Evolutionary conservation across 352 stramenopile species (phyloP), one percentile per base, ranked within the genome.

Genomic region (Sclerospora graminicola): DNA sequence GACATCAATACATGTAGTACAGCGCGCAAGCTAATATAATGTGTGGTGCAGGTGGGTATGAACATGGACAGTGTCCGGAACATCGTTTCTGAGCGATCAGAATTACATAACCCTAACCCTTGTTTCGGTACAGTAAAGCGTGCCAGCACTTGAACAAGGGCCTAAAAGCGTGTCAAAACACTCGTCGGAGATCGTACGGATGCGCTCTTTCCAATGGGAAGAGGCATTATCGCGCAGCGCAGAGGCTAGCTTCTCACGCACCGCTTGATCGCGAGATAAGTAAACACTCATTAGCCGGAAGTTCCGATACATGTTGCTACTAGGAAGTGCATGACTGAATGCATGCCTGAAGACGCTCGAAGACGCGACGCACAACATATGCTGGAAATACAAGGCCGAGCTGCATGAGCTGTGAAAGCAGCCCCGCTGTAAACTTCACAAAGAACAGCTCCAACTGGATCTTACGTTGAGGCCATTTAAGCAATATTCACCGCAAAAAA

Each of bases 91-190:
- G n/a, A n/a, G n/a, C n/a, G n/a, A n/a, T n/a, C n/a, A n/a, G n/a
- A n/a, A n/a, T n/a, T n/a, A n/a, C n/a, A n/a, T n/a, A n/a, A n/a
- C n/a, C n/a, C n/a, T n/a, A n/a, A n/a, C n/a, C n/a, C n/a, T n/a
- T n/a, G n/a, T n/a, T n/a, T n/a, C n/a, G n/a, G n/a, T n/a, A n/a
- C n/a, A n/a, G n/a, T n/a, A n/a, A n/a, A n/a, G n/a, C n/a, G n/a
- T n/a, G n/a, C n/a, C n/a, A n/a, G n/a, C n/a, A n/a, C n/a, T n/a
- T n/a, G n/a, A n/a, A n/a, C n/a, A n/a, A n/a, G n/a, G n/a, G n/a
- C n/a, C n/a, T n/a, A 90, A 60, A 44, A 90, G 63, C 63, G 72
- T 64, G 56, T 90, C 78, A 43, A 90, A 90, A 47, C 65, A 76
- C 51, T 88, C 71, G 56, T 90, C 78, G 28, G 75, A 84, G 43